Base-by-base conservation (phyloP, 192 early-diverging fungal species). In the Funneliformis geosporum region DNA sequence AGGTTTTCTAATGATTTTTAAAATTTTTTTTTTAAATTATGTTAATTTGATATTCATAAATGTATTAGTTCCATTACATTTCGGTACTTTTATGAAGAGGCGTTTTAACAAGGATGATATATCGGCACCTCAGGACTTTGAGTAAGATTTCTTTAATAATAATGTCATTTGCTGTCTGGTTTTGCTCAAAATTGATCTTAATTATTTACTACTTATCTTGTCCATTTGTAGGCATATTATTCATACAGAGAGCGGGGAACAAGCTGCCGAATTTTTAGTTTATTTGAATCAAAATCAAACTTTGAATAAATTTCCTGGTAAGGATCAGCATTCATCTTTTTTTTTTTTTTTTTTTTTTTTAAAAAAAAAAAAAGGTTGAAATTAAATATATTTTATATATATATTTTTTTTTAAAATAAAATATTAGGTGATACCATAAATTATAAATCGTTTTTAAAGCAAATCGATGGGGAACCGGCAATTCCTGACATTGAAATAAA, bases 221-320 rank as follows among this genome's bases (percentile, higher is more conserved):
- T 33, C 33, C 18, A 23, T 28, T 21, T 60, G 25, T 27, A 78
- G 76, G 42, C 85, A 86, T 73, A 64, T 86, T 28, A 83, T 86
- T 73, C 85, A 86, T 55, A 82, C 85, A 0, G 82, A 86, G 61
- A 86, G 79, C 7, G 81, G 82, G 25, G 82, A 73, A 3, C 81
- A 86, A 40, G 85, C 85, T n/a, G 68, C 80, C 46, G 67, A 70
- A 12, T 79, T 84, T 47, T 86, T 86, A 71, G 79, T 80, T 55
- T 68, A 82, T 23, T 84, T 79, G 85, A 82, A 68, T 43, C 66
- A 75, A 68, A 83, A 75, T 64, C 82, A 80, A 9, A 83, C 73
- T 42, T 79, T 75, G 5, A 81, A 80, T 50, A 86, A 86, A 64
- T 18, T 83, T n/a, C 84, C 84, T 75, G 85, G 85, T 86, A 79